Conservation (phyloP, 2,329 filamentous ascomycete species). For the Colletotrichum limetticola region DNA sequence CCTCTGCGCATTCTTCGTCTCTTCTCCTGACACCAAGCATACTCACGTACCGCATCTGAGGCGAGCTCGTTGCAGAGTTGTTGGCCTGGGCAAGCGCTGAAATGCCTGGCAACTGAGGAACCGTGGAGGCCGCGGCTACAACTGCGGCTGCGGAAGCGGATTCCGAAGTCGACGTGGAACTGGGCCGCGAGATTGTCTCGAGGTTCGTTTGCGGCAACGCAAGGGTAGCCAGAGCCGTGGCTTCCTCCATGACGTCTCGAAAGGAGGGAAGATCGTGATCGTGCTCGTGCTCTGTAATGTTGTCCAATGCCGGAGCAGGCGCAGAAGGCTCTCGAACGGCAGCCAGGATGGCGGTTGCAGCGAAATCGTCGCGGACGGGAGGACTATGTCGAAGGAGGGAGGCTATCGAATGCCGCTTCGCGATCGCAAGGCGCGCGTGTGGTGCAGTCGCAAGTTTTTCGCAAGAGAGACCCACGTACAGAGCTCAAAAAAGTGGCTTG, state of each 20-base stretch:
- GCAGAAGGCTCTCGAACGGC: slow-evolving; percentile 14
- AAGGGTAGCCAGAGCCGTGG: slow-evolving; percentile 34
- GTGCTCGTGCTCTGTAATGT: background rate
- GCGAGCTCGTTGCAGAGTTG: slow-evolving; percentile 51
- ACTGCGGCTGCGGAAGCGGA: slow-evolving; percentile 47
- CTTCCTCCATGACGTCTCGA: slow-evolving; percentile 58
- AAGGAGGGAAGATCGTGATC: slow-evolving; percentile 6
- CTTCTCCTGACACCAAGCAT: background rate
- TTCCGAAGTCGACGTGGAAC: slow-evolving; percentile 55
- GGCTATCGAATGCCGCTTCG: slow-evolving; percentile 1
- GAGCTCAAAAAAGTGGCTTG: slow-evolving; percentile 2
- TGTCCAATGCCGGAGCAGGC: slow-evolving; percentile 18
- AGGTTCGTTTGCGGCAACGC: slow-evolving; percentile 41
- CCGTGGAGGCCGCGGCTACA: slow-evolving; percentile 43
- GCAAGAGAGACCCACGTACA: background rate
- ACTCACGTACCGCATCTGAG: slow-evolving; percentile 58
- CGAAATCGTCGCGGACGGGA: background rate
- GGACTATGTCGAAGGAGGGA: background rate
- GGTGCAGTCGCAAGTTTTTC: slow-evolving; percentile 5
- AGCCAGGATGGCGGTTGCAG: slow-evolving; percentile 21
- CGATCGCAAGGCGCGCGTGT: background rate
- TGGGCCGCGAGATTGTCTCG: slow-evolving; percentile 60
- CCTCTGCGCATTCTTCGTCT: background rate
- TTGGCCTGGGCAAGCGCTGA: slow-evolving; percentile 55
- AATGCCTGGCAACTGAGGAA: slow-evolving; percentile 59